A percentile compares a stretch with the other conserved stretches of the same genome.
Conservation (phyloP, 345 rosid genomes). For the Hypericum perforatum region DNA sequence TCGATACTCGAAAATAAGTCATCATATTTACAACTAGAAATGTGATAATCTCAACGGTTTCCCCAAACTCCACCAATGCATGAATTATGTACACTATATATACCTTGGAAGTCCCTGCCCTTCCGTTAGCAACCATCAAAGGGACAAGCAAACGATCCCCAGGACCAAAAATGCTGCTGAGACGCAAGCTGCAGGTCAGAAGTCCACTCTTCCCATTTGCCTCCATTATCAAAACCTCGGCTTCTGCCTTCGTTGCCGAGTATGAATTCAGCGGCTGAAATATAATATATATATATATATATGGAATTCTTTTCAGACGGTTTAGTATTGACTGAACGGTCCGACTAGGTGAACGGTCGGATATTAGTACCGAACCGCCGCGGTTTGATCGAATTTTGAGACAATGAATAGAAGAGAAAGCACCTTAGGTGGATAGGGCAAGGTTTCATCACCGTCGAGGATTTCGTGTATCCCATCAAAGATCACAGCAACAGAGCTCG, state of each 20-base stretch:
- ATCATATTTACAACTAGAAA: no score
- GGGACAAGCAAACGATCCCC: conserved; percentile 87
- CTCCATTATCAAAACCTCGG: conserved; percentile 55
- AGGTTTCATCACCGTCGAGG: conserved; percentile 54
- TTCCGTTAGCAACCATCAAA: conserved; percentile 65
- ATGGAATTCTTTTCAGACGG: not conserved
- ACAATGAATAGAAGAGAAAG: not conserved
- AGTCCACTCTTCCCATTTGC: conserved; percentile 70
- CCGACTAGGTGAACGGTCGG: no score
- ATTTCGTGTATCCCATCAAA: conserved; percentile 68
- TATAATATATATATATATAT: not conserved
- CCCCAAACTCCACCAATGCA: no score
- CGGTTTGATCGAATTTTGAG: no score
- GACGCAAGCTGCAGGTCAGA: conserved; percentile 85
- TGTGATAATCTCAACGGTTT: no score
- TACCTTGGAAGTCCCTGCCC: conserved; percentile 90
- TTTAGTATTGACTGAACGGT: no score
- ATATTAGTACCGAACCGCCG: no score
- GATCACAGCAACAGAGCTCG: conserved; percentile 91
- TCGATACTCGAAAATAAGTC: no score
- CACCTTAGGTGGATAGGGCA: conserved; percentile 68
- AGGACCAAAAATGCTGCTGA: conserved; percentile 89
- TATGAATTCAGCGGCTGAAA: conserved; percentile 80
- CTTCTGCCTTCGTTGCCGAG: conserved; percentile 89
- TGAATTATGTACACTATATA: no score